Evolutionary conservation across 148 eudicot species (phyloP).

Genomic region (Diospyros kaki): DNA sequence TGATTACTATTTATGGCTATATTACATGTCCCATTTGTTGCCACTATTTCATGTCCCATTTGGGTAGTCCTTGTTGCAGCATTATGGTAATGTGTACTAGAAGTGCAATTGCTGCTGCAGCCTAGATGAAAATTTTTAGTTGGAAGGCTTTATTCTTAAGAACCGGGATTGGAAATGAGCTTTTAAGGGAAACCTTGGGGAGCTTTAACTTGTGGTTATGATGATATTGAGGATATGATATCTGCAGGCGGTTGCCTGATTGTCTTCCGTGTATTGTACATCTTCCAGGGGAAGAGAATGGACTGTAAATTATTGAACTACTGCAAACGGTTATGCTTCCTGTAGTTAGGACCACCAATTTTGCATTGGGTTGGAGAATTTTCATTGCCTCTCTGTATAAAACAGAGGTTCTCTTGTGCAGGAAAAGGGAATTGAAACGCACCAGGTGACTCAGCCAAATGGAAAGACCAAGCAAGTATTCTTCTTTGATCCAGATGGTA

Average conservation of each 20-base stretch:
- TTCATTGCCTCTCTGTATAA: background rate
- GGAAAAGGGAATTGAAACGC: slow-evolving; percentile 79
- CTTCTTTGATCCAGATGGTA: slow-evolving; percentile 97
- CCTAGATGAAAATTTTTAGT: background rate
- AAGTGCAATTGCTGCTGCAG: background rate
- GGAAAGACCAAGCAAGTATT: slow-evolving; percentile 82
- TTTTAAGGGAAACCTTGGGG: background rate
- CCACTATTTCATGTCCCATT: no score
- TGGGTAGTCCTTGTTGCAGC: no score
- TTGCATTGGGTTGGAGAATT: background rate
- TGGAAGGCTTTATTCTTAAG: background rate
- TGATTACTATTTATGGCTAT: no score
- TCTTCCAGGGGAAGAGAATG: background rate
- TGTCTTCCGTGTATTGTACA: background rate
- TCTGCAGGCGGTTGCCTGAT: background rate
- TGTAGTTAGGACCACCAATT: background rate
- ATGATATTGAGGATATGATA: background rate
- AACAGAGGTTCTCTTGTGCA: slow-evolving; percentile 16
- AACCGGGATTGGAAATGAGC: background rate
- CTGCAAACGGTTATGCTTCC: background rate
- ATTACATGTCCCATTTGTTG: no score
- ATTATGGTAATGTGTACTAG: no score
- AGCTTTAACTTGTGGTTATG: background rate
- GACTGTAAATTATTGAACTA: background rate
- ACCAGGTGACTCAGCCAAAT: slow-evolving; percentile 59